Percentiles rank a stretch among this genome's conserved stretches.
phyloP scores from a whole-genome alignment of 78 protist species.

The Dictyostelium purpureum region DNA sequence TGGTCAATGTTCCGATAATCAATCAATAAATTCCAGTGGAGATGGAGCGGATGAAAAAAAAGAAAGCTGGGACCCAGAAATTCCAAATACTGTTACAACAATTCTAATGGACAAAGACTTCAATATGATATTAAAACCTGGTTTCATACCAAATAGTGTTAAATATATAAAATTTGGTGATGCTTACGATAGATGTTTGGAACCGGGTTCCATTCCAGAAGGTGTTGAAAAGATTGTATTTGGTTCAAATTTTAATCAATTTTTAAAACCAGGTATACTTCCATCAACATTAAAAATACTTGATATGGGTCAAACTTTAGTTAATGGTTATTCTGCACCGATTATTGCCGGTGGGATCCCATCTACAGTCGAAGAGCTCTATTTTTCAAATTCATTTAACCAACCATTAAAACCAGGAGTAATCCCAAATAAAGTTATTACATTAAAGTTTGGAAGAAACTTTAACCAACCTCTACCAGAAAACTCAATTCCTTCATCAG shows the following conservation, averaged over 20 bases:
- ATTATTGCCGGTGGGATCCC: background rate
- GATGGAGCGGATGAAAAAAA: background rate
- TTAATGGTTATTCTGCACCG: background rate
- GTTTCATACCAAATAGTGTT: background rate
- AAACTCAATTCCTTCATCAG: background rate
- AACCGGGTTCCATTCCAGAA: background rate
- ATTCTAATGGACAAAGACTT: background rate
- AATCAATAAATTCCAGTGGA: too few relatives aligned
- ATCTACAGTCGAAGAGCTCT: background rate
- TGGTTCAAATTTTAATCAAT: background rate
- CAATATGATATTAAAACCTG: background rate
- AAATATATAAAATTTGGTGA: background rate
- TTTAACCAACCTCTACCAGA: constrained; percentile 8
- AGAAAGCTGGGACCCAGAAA: background rate
- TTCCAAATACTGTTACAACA: background rate
- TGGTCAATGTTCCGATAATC: background rate
- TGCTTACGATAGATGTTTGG: background rate
- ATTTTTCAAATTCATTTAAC: background rate
- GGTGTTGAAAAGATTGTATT: background rate
- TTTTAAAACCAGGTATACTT: constrained; percentile 4
- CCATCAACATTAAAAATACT: background rate
- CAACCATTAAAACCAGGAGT: constrained; percentile 16
- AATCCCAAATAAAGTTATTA: background rate
- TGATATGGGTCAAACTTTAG: background rate
- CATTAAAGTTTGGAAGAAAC: constrained; percentile 11